These are phyloP conservation scores for Parasitella parasitica DNA, from an alignment of 371 early-diverging fungal genomes.

Conservation along the genomic window DNA sequence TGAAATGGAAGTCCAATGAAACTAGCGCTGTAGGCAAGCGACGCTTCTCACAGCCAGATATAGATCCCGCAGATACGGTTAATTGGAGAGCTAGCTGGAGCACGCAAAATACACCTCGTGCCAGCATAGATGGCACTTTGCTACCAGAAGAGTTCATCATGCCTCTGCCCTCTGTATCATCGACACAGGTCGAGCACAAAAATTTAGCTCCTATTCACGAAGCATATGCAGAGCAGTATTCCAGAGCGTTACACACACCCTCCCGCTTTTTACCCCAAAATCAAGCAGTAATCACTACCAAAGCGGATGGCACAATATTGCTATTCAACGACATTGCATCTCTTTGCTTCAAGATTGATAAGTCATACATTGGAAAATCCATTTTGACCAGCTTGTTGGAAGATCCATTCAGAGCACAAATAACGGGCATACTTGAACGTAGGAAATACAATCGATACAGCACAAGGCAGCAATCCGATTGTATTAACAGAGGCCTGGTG, in stretches of 20 bases:
- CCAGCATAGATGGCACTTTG: constrained; percentile 4
- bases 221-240: constrained; percentile 26
- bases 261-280: constrained; percentile 63
- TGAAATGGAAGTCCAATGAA: constrained; percentile 14
- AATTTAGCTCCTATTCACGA: constrained; percentile 26
- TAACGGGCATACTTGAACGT: constrained; percentile 3
- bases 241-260: constrained; percentile 55
- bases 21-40: neutral
- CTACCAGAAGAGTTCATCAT: constrained; percentile 3
- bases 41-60: constrained; percentile 14
- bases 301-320: constrained; percentile 46
- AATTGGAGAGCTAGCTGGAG: constrained; percentile 9
- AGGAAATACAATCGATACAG: constrained; percentile 1
- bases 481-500: constrained; percentile 33
- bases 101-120: constrained; percentile 14
- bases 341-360: constrained; percentile 26
- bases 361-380: constrained; percentile 27
- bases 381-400: constrained; percentile 18
- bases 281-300: constrained; percentile 67
- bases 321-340: constrained; percentile 58
- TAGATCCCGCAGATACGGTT: neutral
- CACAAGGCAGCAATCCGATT: neutral
- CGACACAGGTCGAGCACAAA: neutral
- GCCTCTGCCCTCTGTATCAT: neutral
- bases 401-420: constrained; percentile 17